Percentiles rank a stretch among this genome's conserved stretches.
These are phyloP conservation scores for Balansia obtecta DNA, from an alignment of 2,329 filamentous ascomycete species.

Conservation along the genomic window DNA sequence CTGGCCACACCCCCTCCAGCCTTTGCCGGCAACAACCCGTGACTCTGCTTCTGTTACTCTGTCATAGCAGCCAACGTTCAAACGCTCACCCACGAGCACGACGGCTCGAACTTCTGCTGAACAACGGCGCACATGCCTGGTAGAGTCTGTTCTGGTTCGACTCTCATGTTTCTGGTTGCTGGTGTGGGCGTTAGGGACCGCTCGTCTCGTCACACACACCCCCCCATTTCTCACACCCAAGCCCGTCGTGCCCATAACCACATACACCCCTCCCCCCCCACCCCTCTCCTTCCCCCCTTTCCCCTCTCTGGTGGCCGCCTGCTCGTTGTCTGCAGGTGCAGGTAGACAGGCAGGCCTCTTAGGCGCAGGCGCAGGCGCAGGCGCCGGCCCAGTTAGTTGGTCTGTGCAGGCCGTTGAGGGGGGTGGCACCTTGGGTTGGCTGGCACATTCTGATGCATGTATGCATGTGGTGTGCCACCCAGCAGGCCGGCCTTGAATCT, in stretches of 20 bases:
- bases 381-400: neutral
- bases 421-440: neutral
- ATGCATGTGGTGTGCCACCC: neutral
- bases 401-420: too few relatives aligned
- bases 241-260: neutral
- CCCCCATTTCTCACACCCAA: too few relatives aligned
- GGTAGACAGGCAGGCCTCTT: neutral
- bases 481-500: neutral
- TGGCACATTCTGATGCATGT: neutral
- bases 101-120: neutral
- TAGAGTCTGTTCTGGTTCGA: neutral
- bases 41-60: neutral
- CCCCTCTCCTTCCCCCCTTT: neutral
- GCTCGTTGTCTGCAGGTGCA: neutral
- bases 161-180: too few relatives aligned
- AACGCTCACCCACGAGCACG: neutral
- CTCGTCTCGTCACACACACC: neutral
- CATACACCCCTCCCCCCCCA: neutral
- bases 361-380: neutral
- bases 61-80: neutral
- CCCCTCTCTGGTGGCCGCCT: neutral
- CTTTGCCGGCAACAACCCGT: neutral
- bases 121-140: neutral
- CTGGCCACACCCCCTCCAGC: neutral
- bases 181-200: too few relatives aligned